phyloP scores from a whole-genome alignment of 1,284 basidiomycete species.

The Anthracocystis panici-leucophaei region DNA sequence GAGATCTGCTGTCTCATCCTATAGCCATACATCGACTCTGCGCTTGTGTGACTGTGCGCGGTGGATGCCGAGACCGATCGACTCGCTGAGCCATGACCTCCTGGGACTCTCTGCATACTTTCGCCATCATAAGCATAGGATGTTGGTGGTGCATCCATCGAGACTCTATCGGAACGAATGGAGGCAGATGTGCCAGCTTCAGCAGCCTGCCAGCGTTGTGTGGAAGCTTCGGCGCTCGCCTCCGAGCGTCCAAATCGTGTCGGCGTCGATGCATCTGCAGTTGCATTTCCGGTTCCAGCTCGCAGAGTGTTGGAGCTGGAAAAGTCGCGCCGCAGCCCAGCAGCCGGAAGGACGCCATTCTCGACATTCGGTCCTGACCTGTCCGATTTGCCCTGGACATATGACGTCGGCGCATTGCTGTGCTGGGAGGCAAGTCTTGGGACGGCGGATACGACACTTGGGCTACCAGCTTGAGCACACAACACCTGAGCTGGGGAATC shows the following conservation, averaged over 20 bases:
- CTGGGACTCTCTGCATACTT: slow-evolving; percentile 18
- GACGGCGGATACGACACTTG: neutral
- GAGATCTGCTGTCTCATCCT: slow-evolving; percentile 36
- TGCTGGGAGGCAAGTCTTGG: neutral
- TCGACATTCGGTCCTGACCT: neutral
- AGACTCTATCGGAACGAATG: slow-evolving; percentile 7
- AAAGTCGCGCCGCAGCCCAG: slow-evolving; percentile 35
- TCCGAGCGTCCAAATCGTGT: neutral
- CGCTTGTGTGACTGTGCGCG: slow-evolving; percentile 32
- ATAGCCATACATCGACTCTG: slow-evolving; percentile 34
- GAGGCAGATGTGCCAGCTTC: neutral
- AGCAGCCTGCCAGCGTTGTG: neutral
- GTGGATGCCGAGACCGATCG: slow-evolving; percentile 45
- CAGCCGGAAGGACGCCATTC: neutral
- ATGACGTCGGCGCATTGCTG: neutral
- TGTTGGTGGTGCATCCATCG: neutral
- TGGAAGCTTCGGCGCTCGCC: neutral
- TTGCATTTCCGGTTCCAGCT: neutral
- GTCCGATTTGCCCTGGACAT: neutral
- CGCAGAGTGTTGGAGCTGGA: slow-evolving; percentile 47
- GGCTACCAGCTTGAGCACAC: slow-evolving; percentile 2
- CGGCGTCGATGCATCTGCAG: slow-evolving; percentile 1
- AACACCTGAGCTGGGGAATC: slow-evolving; percentile 1
- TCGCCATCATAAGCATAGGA: slow-evolving; percentile 16
- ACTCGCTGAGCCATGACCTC: slow-evolving; percentile 17